A percentile compares a stretch with the other conserved stretches of the same genome.
Conservation (phyloP, 305 asterid genomes). For the Solanum hybrid region DNA sequence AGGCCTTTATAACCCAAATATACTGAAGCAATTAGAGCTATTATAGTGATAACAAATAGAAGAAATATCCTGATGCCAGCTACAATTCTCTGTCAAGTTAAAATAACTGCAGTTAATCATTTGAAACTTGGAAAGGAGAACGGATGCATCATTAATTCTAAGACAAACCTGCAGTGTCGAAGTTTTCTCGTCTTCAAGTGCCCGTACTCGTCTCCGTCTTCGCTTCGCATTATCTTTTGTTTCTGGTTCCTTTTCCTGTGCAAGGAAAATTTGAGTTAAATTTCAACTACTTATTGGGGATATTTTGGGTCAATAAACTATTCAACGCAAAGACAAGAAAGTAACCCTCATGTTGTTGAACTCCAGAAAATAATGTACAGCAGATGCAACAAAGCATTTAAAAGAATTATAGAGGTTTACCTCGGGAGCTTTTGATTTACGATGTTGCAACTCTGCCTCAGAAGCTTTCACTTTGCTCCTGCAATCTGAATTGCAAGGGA, state of each 20-base stretch:
- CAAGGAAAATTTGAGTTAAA: background rate
- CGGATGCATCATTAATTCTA: background rate
- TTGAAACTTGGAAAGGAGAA: background rate
- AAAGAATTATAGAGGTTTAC: constrained; percentile 22
- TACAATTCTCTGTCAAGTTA: constrained; percentile 35
- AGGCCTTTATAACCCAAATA: constrained; percentile 56
- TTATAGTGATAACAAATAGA: constrained; percentile 26
- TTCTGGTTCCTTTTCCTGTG: constrained; percentile 53
- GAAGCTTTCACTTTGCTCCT: constrained; percentile 51
- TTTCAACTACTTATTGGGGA: background rate
- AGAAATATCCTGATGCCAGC: constrained; percentile 29
- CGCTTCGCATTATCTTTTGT: constrained; percentile 47
- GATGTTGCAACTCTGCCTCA: constrained; percentile 54
- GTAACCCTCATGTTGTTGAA: background rate
- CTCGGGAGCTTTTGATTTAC: constrained; percentile 52
- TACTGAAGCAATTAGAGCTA: constrained; percentile 26
- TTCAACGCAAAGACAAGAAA: background rate
- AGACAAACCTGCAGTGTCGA: constrained; percentile 55
- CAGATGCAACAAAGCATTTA: background rate
- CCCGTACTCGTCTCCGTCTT: constrained; percentile 45
- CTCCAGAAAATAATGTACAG: background rate
- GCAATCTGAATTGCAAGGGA: constrained; percentile 65
- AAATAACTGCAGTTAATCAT: background rate
- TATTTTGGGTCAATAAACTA: background rate
- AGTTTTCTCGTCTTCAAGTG: constrained; percentile 38